Evolutionary conservation across 331 rosid genomes (phyloP).

Genomic region (Quercus lobata): DNA sequence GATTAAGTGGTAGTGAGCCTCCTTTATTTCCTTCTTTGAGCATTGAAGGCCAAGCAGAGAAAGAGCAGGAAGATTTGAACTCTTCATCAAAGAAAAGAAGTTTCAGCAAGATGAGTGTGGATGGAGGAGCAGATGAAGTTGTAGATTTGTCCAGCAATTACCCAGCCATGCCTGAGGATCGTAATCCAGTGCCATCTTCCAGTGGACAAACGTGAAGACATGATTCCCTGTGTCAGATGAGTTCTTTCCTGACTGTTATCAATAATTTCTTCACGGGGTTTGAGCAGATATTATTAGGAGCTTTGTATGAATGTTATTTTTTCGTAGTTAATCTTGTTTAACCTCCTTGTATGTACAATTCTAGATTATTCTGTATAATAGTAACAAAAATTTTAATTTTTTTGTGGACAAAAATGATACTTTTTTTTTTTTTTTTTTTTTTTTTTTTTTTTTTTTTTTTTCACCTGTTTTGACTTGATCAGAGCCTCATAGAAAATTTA

Average conservation of each 20-base stretch:
- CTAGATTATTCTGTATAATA: background rate
- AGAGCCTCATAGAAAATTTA: background rate
- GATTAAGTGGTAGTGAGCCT: slow-evolving; percentile 81
- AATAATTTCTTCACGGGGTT: background rate
- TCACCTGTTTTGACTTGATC: background rate
- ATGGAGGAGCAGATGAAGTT: background rate
- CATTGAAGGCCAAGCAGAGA: background rate
- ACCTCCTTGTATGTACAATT: background rate
- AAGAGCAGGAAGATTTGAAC: background rate
- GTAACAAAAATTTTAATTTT: no score
- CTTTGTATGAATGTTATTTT: background rate
- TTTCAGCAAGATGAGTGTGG: background rate
- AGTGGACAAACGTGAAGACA: background rate
- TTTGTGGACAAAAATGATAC: no score
- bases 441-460: no score
- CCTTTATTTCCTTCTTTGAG: slow-evolving; percentile 61
- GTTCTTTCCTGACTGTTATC: background rate
- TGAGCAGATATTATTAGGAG: background rate
- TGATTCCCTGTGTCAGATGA: background rate
- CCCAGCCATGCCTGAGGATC: background rate
- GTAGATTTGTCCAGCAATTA: background rate
- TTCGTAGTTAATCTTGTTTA: background rate
- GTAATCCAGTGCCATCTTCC: background rate
- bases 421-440: no score
- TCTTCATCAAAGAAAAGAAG: background rate